Conservation (phyloP, 805 yeast genomes). For the Candida sakaeoensis region DNA sequence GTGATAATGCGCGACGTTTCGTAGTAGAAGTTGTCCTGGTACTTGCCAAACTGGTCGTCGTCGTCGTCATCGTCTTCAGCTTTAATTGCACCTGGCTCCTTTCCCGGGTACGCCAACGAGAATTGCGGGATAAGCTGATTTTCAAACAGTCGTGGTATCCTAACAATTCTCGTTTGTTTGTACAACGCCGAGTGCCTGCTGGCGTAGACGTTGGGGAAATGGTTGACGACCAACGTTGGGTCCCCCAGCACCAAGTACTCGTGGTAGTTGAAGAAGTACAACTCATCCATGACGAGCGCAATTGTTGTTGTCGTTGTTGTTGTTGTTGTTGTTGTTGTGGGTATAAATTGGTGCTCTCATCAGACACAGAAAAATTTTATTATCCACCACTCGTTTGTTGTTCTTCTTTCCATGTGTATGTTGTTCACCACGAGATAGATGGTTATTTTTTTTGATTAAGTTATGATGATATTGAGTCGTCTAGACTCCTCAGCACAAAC, state of each 20-base stretch:
- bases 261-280: constrained; percentile 62
- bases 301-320: too few relatives aligned
- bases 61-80: constrained; percentile 33
- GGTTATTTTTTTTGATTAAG: too few relatives aligned
- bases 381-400: background rate
- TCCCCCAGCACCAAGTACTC: constrained; percentile 40
- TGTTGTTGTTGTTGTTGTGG: background rate
- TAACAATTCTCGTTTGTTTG: constrained; percentile 50
- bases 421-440: background rate
- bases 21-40: constrained; percentile 48
- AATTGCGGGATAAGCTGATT: constrained; percentile 50
- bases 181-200: constrained; percentile 24
- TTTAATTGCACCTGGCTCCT: constrained; percentile 50
- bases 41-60: constrained; percentile 7
- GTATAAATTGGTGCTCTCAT: background rate
- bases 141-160: constrained; percentile 56
- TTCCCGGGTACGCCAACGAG: constrained; percentile 53
- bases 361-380: background rate
- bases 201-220: constrained; percentile 60
- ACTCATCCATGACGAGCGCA: background rate
- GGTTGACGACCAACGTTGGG: constrained; percentile 49
- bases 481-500: constrained; percentile 35
- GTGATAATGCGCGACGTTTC: constrained; percentile 48
- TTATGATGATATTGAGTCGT: constrained; percentile 41
- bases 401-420: background rate